Base-by-base conservation (phyloP, 2,329 filamentous ascomycete genomes). In the Sporothrix pallida region DNA sequence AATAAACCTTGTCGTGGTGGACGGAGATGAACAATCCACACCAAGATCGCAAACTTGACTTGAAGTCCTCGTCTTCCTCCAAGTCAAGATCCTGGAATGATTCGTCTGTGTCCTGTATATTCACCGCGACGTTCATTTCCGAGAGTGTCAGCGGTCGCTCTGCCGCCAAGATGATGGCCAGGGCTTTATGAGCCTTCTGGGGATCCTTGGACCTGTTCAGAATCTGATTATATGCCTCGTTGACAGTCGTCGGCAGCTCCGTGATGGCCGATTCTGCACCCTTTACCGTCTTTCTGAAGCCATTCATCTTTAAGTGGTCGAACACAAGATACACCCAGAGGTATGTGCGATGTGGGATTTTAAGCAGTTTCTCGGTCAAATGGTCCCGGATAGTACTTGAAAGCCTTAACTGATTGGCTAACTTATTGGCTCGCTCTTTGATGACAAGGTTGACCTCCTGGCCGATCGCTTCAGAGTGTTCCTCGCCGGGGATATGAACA, bases 241-340 rank as follows among this genome's bases (percentile, higher is more conserved):
- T 68, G 50, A 82, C 71, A 68, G 60, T 79, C 3, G 31, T 63
- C 0, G 79, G 79, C 3, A 79, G 75, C n/a, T 74, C 73, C 17
- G 72, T 62, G 52, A 78, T 70, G 17, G 75, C 71, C 12, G 23
- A 7, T 26, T 75, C 72, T 52, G 79, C 73, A 8, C 73, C 73
- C 70, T 60, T 73, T 26, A 42, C 46, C 17, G 75, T 72, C 17
- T 56, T 73, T 60, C 77, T 74, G 67, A 72, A 42, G 54, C 9
- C 8, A 3, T 58, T 9, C 3, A 2, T 65, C 20, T 73, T 26
- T 12, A 75, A 20, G 44, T 62, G 20, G 17, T 75, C 69, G 15
- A 83, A 80, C 1, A 83, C 76, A 70, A 83, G 78, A 60, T 81
- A 77, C 2, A 82, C 76, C 82, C 80, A 83, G n/a, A 84, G 80